Base-by-base conservation (phyloP, 352 stramenopile species). In the Pythium phragmitis region DNA sequence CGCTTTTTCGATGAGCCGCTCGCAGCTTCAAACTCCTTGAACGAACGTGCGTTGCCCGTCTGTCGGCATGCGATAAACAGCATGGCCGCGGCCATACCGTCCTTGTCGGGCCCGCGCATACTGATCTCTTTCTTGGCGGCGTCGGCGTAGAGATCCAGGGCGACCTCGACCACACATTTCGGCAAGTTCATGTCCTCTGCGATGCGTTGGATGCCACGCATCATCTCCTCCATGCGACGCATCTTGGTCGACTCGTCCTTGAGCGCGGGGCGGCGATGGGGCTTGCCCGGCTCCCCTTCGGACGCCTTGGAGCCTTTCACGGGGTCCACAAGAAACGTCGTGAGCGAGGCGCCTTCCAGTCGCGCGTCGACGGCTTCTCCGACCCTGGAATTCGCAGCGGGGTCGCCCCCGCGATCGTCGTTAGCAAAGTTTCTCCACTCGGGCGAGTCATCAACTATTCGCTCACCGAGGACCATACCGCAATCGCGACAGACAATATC, bases 341-440 rank as follows among this genome's bases (percentile, higher is more conserved):
- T 76, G 54, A 94, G 70, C 56, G 80, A 87, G 34, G 82, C 49
- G 34, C 77, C 75, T 60, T 90, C 65, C 21, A 94, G 67, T 13
- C 85, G 79, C 51, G 68, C 64, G 66, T 94, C 85, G 26, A 80
- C 67, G 47, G 72, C 72, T 68, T 91, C 81, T 59, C 85, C 85
- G 62, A 94, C 82, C 65, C 85, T 85, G 74, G 79, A 90, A 88
- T 91, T 91, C 45, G 75, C 80, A 85, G 72, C 79, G 65, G 77
- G 70, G 67, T 91, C 81, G 72, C 81, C 85, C 70, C 82, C 80
- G 68, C 83, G 83, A 66, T 94, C 85, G 80, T 94, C 85, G 73
- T 94, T 91, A 82, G 81, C 81, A 91, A 90, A 94, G 55, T 76
- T 94, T 65, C 80, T 77, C 85, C 85, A 94, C 77, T 94, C 85